Conservation (phyloP, 2,329 filamentous ascomycete species). For the Chaetomium sp. region DNA sequence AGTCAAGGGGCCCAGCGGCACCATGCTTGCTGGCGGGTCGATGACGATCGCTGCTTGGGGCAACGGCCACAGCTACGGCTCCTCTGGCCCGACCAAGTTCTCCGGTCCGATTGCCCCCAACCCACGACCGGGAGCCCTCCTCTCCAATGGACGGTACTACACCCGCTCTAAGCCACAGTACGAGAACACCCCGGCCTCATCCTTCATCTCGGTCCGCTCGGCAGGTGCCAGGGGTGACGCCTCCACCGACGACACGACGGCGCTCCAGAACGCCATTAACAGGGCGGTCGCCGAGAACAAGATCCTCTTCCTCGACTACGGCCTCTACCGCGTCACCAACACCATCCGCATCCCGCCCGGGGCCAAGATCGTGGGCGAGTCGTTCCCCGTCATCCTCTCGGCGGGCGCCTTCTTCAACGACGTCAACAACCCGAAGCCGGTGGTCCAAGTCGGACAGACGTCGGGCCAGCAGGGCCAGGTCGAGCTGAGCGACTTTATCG, state of each 20-base stretch:
- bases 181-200: constrained; percentile 54
- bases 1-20: constrained; percentile 45
- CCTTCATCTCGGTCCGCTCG: constrained; percentile 56
- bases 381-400: constrained; percentile 54
- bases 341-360: constrained; percentile 52
- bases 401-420: constrained; percentile 60
- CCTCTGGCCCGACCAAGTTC: constrained; percentile 44
- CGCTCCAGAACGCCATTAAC: constrained; percentile 60
- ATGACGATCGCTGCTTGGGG: constrained; percentile 63
- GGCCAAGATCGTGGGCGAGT: constrained; percentile 60
- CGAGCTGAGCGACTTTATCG: constrained; percentile 71
- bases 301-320: constrained; percentile 60
- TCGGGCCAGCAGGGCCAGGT: constrained; percentile 64
- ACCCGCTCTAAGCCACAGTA: constrained; percentile 75
- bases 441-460: constrained; percentile 60
- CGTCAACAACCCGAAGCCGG: constrained; percentile 60
- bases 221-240: constrained; percentile 52
- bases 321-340: constrained; percentile 54
- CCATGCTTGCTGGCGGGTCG: constrained; percentile 56
- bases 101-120: constrained; percentile 52
- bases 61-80: constrained; percentile 66
- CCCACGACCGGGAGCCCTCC: constrained; percentile 55
- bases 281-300: constrained; percentile 50
- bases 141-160: constrained; percentile 53
- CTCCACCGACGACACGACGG: constrained; percentile 59